Conservation (phyloP, 202 grass and related monocot genomes). For the Setaria italica region DNA sequence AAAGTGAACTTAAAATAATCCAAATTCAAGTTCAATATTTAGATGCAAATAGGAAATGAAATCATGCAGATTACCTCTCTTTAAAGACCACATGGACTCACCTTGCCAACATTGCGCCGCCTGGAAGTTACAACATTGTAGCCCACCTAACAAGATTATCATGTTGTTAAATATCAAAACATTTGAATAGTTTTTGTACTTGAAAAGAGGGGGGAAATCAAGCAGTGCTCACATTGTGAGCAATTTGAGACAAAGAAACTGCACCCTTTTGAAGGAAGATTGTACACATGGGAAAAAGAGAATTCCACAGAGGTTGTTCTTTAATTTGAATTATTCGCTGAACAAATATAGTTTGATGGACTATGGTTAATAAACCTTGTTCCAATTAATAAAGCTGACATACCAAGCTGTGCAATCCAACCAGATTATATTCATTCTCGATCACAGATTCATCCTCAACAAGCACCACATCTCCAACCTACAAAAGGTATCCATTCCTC, state of each 20-base stretch:
- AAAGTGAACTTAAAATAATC: slow-evolving; percentile 26
- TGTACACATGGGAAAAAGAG: neutral
- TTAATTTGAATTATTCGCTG: slow-evolving; percentile 8
- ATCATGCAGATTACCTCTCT: slow-evolving; percentile 46
- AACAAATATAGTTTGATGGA: slow-evolving; percentile 8
- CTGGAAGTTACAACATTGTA: slow-evolving; percentile 82
- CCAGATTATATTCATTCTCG: slow-evolving; percentile 71
- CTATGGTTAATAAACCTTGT: slow-evolving; percentile 1
- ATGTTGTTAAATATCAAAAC: slow-evolving; percentile 16
- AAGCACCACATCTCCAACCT: slow-evolving; percentile 98
- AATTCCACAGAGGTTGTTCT: neutral
- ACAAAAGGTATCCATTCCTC: slow-evolving; percentile 43
- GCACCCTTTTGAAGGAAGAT: neutral
- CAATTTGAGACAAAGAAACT: slow-evolving; percentile 24
- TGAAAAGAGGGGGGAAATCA: neutral
- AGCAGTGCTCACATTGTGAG: neutral
- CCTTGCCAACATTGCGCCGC: slow-evolving; percentile 79
- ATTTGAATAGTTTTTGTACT: neutral
- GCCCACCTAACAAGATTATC: slow-evolving; percentile 63
- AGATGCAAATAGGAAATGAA: slow-evolving; percentile 14
- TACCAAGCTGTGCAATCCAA: slow-evolving; percentile 84
- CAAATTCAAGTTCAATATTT: slow-evolving; percentile 12
- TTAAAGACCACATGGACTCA: slow-evolving; percentile 53
- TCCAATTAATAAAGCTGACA: slow-evolving; percentile 20
- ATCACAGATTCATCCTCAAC: slow-evolving; percentile 86